Base-by-base conservation (phyloP, 1,139 yeast species). In the Kurtzmaniella quercitrusa region DNA sequence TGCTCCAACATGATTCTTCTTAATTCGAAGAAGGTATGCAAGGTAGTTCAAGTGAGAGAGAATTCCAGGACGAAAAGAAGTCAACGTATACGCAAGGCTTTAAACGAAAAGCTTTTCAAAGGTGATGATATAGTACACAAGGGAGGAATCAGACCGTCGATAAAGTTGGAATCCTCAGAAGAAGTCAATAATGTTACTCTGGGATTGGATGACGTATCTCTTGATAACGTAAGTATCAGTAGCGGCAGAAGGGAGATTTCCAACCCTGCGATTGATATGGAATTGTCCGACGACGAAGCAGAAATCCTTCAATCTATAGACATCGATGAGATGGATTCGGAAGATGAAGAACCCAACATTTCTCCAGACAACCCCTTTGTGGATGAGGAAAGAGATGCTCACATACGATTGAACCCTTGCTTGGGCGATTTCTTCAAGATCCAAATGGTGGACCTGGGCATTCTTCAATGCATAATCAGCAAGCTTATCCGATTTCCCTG, bases 331-430 rank as follows among this genome's bases (percentile, higher is more conserved):
- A 67, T 61, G 38, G 75, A 70, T 49, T 69, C 75, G 2, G 77
- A 72, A 41, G 75, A 71, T 44, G 77, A 72, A 34, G 78, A 73
- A 45, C 77, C 77, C 1, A 58, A 64, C 8, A 72, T 73, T 11
- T 71, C 77, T 1, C 60, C 76, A 0, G 76, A 72, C 37, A 68
- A 68, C 46, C 79, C 79, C 3, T 73, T 73, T 57, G 79, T 73
- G n/a, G 63, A 75, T 45, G 47, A 49, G 2, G 67, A 65, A 16
- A 53, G 79, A 45, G 69, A 73, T 46, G 46, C 44, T 6, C 33
- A 48, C 3, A 69, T 73, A 24, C 51, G 75, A 38, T 44, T 45
- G 31, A 59, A 66, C 45, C 72, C 77, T 1, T 66, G 73, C 39
- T 63, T 71, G 18, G 79, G 79, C 2, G 78, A 73, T 46, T 60